Conservation (phyloP, 2,329 filamentous ascomycete genomes). For the Parastagonospora avenae region DNA sequence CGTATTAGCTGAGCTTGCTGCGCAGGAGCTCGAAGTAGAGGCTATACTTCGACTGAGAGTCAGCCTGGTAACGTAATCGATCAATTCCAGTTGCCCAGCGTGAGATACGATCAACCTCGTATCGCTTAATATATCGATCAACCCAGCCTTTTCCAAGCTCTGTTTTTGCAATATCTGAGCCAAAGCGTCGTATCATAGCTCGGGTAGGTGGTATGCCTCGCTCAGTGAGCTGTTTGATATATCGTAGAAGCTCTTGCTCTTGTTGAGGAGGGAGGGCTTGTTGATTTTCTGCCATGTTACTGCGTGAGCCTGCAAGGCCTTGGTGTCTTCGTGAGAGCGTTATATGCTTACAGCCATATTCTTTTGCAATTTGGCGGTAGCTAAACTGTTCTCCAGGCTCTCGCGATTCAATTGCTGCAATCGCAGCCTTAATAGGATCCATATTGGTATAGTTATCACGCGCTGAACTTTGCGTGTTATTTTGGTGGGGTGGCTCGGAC, state of each 20-base stretch:
- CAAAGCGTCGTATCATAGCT: slow-evolving; percentile 4
- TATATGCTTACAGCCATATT: too few relatives aligned
- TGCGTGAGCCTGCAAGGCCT: background rate
- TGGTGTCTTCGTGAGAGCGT: background rate
- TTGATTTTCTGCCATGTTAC: background rate
- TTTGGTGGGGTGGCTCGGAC: too few relatives aligned
- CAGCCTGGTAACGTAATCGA: slow-evolving; percentile 4
- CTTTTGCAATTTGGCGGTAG: too few relatives aligned
- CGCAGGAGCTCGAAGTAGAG: slow-evolving; percentile 1
- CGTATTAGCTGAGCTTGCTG: background rate
- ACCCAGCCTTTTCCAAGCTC: slow-evolving; percentile 1
- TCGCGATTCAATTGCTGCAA: too few relatives aligned
- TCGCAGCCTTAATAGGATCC: too few relatives aligned
- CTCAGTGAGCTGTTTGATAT: background rate
- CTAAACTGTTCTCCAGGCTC: too few relatives aligned
- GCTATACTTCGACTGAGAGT: slow-evolving; percentile 2
- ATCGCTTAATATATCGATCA: background rate
- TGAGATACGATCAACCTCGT: slow-evolving; percentile 2
- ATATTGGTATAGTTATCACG: too few relatives aligned
- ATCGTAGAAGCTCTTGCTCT: slow-evolving; percentile 1
- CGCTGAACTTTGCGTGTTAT: too few relatives aligned
- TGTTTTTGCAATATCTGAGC: too few relatives aligned
- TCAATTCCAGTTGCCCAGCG: slow-evolving; percentile 3
- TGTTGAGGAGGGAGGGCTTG: slow-evolving; percentile 3
- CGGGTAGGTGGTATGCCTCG: slow-evolving; percentile 2